phyloP scores from a whole-genome alignment of 768 basidiomycete genomes.

The Kondoa malvinella region DNA sequence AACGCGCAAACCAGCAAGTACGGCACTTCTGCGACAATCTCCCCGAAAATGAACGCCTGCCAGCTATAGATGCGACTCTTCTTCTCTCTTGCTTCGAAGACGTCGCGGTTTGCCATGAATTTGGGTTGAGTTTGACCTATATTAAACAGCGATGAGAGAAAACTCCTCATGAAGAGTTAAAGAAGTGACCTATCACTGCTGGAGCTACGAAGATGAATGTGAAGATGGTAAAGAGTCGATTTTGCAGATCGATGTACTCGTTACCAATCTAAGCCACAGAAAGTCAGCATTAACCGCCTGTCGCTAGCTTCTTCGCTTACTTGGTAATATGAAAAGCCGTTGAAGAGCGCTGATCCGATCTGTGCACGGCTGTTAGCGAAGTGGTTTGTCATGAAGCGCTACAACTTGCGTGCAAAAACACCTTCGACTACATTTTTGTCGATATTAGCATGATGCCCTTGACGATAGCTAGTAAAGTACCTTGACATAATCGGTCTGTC shows the following conservation, averaged over 20 bases:
- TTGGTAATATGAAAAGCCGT: slow-evolving; percentile 25
- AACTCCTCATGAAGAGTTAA: slow-evolving; percentile 49
- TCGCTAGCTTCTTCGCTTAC: too few species aligned
- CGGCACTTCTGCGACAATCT: slow-evolving; percentile 24
- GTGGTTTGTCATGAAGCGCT: too few species aligned
- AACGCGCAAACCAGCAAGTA: slow-evolving; percentile 17
- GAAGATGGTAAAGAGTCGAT: slow-evolving; percentile 23
- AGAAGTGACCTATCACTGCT: slow-evolving; percentile 30
- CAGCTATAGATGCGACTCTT: slow-evolving; percentile 51
- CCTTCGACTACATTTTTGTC: too few species aligned
- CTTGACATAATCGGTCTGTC: neutral
- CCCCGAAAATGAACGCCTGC: slow-evolving; percentile 30
- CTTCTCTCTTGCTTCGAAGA: slow-evolving; percentile 53
- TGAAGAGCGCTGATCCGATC: slow-evolving; percentile 25
- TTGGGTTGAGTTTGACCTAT: neutral
- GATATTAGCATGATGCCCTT: too few species aligned
- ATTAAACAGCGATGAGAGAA: neutral
- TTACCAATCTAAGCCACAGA: slow-evolving; percentile 3
- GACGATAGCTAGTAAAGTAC: too few species aligned
- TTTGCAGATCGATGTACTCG: neutral
- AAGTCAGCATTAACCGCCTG: too few species aligned
- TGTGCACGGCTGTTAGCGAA: neutral
- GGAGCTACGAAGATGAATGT: slow-evolving; percentile 11
- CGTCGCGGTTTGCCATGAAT: slow-evolving; percentile 43
- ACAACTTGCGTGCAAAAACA: too few species aligned